Base-by-base conservation (phyloP, 1,284 basidiomycete genomes). In the Pseudozyma pruni region DNA sequence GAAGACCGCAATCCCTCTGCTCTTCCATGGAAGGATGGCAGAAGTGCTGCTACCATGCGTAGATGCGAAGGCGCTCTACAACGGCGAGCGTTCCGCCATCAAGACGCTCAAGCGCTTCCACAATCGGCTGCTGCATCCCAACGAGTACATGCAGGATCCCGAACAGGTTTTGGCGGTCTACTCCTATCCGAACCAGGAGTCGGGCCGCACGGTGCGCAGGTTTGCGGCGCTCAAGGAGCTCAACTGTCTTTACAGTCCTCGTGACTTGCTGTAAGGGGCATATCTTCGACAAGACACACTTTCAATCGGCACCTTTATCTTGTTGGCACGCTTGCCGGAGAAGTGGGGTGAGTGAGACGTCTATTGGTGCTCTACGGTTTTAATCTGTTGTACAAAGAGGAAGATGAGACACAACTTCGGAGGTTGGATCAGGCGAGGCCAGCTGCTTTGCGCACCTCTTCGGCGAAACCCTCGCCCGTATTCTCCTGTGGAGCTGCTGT, bases 361-460 rank as follows among this genome's bases (percentile, higher is more conserved):
- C 49, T 52, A 47, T 49, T 43, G 22, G 22, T 39, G 0, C 19
- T 22, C 5, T 35, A 46, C 11, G 39, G n/a, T n/a, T n/a, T n/a
- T n/a, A n/a, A 14, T 17, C 16, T 50, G 44, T 51, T 40, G 31
- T 53, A 61, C 46, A 61, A 41, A 11, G 3, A 39, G n/a, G 3
- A 10, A 31, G 4, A 43, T n/a, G n/a, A n/a, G n/a, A n/a, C n/a
- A n/a, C n/a, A 27, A 20, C 20, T 5, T 25, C 10, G 38, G 9
- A n/a, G n/a, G n/a, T n/a, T n/a, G 20, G 20, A 8, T 40, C 31
- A 72, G 4, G 63, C 58, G 19, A 79, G 47, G 14, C 78, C 78
- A n/a, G 78, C 78, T n/a, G 76, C 78, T 32, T 64, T 69, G 32
- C 75, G 70, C 20, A 80, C 78, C 29, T 80, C 74, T 11, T 78